A percentile compares a stretch with the other conserved stretches of the same genome.
phyloP scores from a whole-genome alignment of 106 monocot species.

The Dendrobium officinale region DNA sequence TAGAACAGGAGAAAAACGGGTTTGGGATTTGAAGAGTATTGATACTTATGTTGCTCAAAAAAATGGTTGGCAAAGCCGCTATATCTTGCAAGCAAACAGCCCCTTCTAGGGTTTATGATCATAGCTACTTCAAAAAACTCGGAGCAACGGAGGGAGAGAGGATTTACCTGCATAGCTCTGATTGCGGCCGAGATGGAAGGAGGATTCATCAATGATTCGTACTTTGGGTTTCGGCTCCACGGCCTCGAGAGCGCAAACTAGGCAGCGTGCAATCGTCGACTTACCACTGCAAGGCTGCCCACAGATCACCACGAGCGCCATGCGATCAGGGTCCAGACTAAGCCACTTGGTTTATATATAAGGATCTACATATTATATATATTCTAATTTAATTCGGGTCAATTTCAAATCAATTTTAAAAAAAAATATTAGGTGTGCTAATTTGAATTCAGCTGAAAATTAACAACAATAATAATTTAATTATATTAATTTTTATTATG shows the following conservation, averaged over 20 bases:
- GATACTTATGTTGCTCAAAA: no score
- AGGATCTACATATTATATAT: no score
- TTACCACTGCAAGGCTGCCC: conserved; percentile 98
- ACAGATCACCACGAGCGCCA: conserved; percentile 96
- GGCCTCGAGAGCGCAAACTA: conserved; percentile 42
- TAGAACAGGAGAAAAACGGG: no score
- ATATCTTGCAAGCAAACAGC: not conserved
- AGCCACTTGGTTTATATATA: no score
- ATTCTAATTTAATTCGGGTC: no score
- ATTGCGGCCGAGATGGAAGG: conserved; percentile 79
- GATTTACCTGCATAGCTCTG: conserved; percentile 63
- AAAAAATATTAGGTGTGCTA: no score
- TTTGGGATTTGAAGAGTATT: no score
- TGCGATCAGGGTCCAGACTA: conserved; percentile 1
- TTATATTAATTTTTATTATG: no score
- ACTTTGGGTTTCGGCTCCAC: conserved; percentile 38
- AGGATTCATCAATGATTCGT: conserved; percentile 90
- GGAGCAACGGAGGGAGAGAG: not conserved
- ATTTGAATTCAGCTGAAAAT: no score
- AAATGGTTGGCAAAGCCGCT: no score
- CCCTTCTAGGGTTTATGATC: not conserved
- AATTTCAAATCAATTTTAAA: no score
- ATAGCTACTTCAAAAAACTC: not conserved
- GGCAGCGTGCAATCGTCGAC: conserved; percentile 57
- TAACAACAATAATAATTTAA: no score